Evolutionary conservation across 2,329 filamentous ascomycete genomes (phyloP).

Genomic region (Escovopsis sp.): DNA sequence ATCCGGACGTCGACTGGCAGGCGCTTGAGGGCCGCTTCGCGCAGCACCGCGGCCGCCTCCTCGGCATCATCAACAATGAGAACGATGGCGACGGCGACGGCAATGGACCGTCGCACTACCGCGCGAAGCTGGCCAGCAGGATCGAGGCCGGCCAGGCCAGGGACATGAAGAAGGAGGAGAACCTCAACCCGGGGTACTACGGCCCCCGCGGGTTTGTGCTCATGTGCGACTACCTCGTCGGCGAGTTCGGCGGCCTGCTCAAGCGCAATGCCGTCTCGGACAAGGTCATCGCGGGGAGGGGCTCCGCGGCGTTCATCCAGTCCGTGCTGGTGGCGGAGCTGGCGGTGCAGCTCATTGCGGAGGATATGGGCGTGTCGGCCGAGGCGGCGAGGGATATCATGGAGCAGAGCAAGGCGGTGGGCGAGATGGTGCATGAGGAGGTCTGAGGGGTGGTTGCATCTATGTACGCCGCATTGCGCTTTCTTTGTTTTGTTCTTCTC

Average conservation of each 20-base stretch:
- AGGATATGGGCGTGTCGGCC: slow-evolving; percentile 34
- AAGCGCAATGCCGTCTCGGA: slow-evolving; percentile 49
- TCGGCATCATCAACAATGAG: slow-evolving; percentile 44
- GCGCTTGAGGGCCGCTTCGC: slow-evolving; percentile 42
- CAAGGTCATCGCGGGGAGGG: slow-evolving; percentile 47
- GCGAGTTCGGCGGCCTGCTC: slow-evolving; percentile 41
- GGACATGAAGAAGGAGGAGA: slow-evolving; percentile 42
- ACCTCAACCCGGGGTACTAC: slow-evolving; percentile 66
- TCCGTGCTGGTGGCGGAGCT: slow-evolving; percentile 63
- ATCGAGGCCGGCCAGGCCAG: slow-evolving; percentile 42
- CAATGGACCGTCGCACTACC: slow-evolving; percentile 49
- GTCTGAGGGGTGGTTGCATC: slow-evolving; percentile 7
- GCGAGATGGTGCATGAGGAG: slow-evolving; percentile 52
- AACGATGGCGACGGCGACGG: no score
- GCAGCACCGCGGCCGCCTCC: slow-evolving; percentile 38
- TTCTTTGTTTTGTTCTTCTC: no score
- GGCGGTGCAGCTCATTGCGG: slow-evolving; percentile 36
- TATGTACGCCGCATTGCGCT: no score
- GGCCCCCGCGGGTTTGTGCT: slow-evolving; percentile 55
- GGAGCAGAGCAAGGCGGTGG: slow-evolving; percentile 50
- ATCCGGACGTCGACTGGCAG: slow-evolving; percentile 59
- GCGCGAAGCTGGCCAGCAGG: slow-evolving; percentile 36
- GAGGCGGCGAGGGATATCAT: slow-evolving; percentile 39
- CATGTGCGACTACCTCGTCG: slow-evolving; percentile 57
- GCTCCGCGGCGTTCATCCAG: slow-evolving; percentile 55